Base-by-base conservation (phyloP, 2,329 filamentous ascomycete genomes). In the Penicillium nordicum region DNA sequence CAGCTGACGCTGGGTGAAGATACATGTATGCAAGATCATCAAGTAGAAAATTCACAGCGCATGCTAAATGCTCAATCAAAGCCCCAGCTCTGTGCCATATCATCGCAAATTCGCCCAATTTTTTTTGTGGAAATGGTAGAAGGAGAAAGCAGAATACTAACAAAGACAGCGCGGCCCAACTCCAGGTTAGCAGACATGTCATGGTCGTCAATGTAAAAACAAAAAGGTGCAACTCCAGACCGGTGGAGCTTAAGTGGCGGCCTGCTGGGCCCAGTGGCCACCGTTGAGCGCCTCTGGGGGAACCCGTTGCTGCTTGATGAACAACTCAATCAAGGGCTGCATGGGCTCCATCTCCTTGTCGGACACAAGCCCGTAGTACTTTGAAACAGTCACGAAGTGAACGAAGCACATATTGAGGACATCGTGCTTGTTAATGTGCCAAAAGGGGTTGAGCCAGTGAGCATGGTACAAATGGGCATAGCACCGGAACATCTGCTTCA, bases 401-500 rank as follows among this genome's bases (percentile, higher is more conserved):
- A 88, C 89, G 74, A 94, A 94, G 75, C 89, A 92, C 73, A 88
- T 92, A 80, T 94, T 94, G 59, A 93, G 82, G 67, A 90, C 88
- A 72, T 92, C 74, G 53, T 78, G 76, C 56, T 77, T 76, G 77
- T 89, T 91, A 63, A 93, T 82, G 73, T 92, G 88, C 76, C 91
- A 93, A 75, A 92, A 91, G 5, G 88, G 89, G 64, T 91, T 88
- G 58, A 87, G 79, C 75, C 90, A 99, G 76, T 99, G 94, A 55
- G 92, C 90, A 84, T 96, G 97, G 80, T 99, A 99, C 59, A 99
- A 86, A 76, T 99, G 94, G 46, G 94, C 88, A 71, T 99, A 99
- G 66, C 97, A 93, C 57, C 94, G 89, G 82, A 99, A 97, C 88
- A 99, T 97, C 77, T 97, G 94, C 67, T 92, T 89, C 79, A 97